Percentiles rank a stretch among this genome's conserved stretches.
phyloP scores from a whole-genome alignment of 2,329 filamentous ascomycete species.

The Curvularia sp. region DNA sequence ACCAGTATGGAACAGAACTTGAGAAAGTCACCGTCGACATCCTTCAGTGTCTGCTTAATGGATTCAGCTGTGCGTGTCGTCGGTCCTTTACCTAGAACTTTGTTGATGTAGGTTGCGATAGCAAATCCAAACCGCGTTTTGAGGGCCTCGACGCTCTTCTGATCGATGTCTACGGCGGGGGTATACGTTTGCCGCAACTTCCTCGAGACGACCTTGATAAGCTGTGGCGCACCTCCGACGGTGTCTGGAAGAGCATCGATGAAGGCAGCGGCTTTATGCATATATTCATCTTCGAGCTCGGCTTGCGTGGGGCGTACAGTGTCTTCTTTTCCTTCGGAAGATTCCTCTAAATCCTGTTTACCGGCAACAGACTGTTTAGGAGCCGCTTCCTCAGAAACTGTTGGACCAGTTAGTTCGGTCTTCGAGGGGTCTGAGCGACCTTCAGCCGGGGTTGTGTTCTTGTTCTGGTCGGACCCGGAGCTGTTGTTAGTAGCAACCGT shows the following conservation, averaged over 20 bases:
- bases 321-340: background rate
- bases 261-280: slow-evolving; percentile 28
- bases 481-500: background rate
- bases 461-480: slow-evolving; percentile 2
- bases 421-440: background rate
- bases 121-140: slow-evolving; percentile 31
- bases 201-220: slow-evolving; percentile 23
- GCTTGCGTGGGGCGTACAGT: slow-evolving; percentile 3
- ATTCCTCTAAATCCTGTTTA: background rate
- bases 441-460: slow-evolving; percentile 15
- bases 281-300: slow-evolving; percentile 24
- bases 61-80: slow-evolving; percentile 16
- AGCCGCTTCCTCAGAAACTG: background rate
- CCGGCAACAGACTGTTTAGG: background rate
- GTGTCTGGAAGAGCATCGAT: slow-evolving; percentile 21
- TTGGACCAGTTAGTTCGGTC: background rate
- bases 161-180: slow-evolving; percentile 5
- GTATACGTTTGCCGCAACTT: slow-evolving; percentile 28
- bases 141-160: slow-evolving; percentile 21
- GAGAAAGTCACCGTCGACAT: slow-evolving; percentile 33
- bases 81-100: slow-evolving; percentile 18
- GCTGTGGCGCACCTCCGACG: slow-evolving; percentile 7
- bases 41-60: slow-evolving; percentile 24
- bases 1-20: slow-evolving; percentile 31
- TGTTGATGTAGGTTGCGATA: slow-evolving; percentile 30